Evolutionary conservation across 2,329 filamentous ascomycete species (phyloP), one percentile per base, ranked within the genome.

Genomic region (Paracoccidioides lutzii): DNA sequence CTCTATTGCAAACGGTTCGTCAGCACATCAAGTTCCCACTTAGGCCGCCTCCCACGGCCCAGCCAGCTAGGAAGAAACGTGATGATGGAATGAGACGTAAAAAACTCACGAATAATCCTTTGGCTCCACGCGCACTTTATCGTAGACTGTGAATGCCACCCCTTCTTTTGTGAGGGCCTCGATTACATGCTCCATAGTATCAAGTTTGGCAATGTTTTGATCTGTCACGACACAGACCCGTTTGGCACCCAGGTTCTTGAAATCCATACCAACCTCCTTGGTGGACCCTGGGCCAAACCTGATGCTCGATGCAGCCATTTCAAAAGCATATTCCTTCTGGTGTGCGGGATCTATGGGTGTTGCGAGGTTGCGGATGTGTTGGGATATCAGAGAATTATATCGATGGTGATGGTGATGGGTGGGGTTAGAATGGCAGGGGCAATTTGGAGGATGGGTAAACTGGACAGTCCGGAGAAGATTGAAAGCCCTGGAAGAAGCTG

Each of bases 241-340:
- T 75, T 88, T 87, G 5, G 86, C 84, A 12, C 87, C 87, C 77
- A 98, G 79, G 68, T 98, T 97, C 73, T 83, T 85, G 63, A 97
- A 84, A 72, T 98, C 93, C 93, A 97, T 97, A 61, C 93, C 93
- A 22, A 98, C 90, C 72, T 98, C 93, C 71, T 89, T 88, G 30
- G 93, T 98, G 56, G 86, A 87, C 5, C 93, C 93, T 0, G 89
- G 88, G 0, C 93, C 93, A 65, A 97, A 98, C 10, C 93, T 83
- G 66, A 98, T 96, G 33, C 86, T 88, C 0, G 88, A 95, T 1
- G 93, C 90, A 0, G 93, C 93, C 91, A 98, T 95, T 71, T 98
- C 93, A 68, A 98, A 98, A 12, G 93, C 93, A 74, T 98, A 98
- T 70, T 98, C 93, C 69, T 94, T 95, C 66, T 90, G 81, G 60